These are phyloP conservation scores for Arthroderma uncinatum DNA, from an alignment of 2,329 filamentous ascomycete genomes.

Conservation along the genomic window DNA sequence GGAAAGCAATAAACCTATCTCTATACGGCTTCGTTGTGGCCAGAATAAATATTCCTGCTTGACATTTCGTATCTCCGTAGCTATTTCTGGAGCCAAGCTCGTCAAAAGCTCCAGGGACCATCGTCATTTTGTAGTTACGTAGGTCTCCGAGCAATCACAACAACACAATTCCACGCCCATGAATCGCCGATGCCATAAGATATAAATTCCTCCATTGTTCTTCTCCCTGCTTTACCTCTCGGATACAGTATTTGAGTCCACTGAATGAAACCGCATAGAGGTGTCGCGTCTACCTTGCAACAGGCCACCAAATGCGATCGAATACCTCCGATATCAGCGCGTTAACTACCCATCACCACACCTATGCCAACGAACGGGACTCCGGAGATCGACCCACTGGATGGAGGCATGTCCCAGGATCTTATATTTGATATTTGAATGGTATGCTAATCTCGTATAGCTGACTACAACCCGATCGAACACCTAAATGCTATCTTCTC, in stretches of 20 bases:
- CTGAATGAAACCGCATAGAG: neutral
- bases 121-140: neutral
- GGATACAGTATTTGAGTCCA: neutral
- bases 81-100: neutral
- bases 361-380: constrained; percentile 31
- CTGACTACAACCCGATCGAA: constrained; percentile 82
- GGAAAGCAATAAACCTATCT: neutral
- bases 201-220: neutral
- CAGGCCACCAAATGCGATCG: constrained; percentile 2
- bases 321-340: neutral
- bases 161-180: neutral
- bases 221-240: neutral
- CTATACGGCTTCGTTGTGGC: neutral
- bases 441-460: constrained; percentile 31
- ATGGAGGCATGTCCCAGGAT: constrained; percentile 32
- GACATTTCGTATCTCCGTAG: neutral
- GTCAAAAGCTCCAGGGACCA: neutral
- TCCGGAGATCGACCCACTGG: constrained; percentile 31
- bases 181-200: neutral
- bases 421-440: neutral
- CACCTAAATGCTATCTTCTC: constrained; percentile 92
- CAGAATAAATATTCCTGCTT: neutral
- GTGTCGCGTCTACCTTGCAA: neutral
- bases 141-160: neutral
- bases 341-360: constrained; percentile 15